Base-by-base conservation (phyloP, 148 eudicot species). In the Fagopyrum esculentum region DNA sequence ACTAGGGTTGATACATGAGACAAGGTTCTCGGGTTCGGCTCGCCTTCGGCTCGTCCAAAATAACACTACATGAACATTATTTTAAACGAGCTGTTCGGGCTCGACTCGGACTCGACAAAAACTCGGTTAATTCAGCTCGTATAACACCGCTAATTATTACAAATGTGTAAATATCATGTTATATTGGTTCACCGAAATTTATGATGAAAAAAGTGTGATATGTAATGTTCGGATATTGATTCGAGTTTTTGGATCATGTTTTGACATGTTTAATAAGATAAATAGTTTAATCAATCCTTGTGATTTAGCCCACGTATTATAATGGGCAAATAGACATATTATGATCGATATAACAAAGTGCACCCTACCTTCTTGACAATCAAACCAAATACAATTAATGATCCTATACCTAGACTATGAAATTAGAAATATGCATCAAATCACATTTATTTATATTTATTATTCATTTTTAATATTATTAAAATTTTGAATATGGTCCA, bases 301-400 rank as follows among this genome's bases (percentile, higher is more conserved):
- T 6, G 30, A 17, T 3, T 19, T 57, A 6, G 2, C 43, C 30
- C 69, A 16, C 70, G 13, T n/a, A 64, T 66, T 40, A 13, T 13
- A 66, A 66, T 15, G 19, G 47, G 44, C 46, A 66, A 66, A 66
- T 71, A 59, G 77, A 73, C 81, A 82, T 75, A 75, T 45, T 72
- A 44, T 74, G 74, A 84, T 77, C 87, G 82, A 83, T 76, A 79
- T 80, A 66, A 75, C 17, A 82, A 73, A 79, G 52, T 83, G 86
- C 87, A 80, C 82, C 87, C 86, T 79, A 81, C 77, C 88, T 81
- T 75, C 70, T 80, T 75, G 79, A 79, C 81, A 84, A 64, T 77
- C 45, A 80, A 80, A 76, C 87, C 81, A 77, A 77, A 76, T 55
- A n/a, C 43, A 56, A 76, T 69, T 54, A 73, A 88, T 43, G 81